phyloP scores from a whole-genome alignment of 2,329 filamentous ascomycete species.

The Trichophaea hybrida region DNA sequence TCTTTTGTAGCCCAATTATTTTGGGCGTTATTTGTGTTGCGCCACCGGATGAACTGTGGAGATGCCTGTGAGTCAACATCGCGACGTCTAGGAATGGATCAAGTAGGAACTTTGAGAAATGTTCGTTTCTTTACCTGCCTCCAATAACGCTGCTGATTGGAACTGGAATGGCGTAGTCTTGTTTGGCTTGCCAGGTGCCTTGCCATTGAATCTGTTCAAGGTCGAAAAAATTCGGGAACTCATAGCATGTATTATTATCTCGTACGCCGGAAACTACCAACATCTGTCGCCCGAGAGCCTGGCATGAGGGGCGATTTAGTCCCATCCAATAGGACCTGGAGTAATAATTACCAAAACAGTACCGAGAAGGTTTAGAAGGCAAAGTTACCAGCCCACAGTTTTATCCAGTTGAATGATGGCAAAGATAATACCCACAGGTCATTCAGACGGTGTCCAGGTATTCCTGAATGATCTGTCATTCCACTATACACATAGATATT shows the following conservation, averaged over 20 bases:
- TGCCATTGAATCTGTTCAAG: neutral
- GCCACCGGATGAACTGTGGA: neutral
- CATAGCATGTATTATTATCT: neutral
- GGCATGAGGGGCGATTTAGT: neutral
- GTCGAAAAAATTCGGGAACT: neutral
- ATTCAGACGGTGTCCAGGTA: slow-evolving; percentile 33
- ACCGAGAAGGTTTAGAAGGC: neutral
- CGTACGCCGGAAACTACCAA: neutral
- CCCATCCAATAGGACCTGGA: neutral
- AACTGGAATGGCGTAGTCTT: neutral
- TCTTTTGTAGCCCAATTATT: neutral
- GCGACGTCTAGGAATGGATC: neutral
- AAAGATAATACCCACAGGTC: slow-evolving; percentile 62
- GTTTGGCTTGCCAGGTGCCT: neutral
- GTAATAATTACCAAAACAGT: neutral
- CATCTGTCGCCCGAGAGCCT: neutral
- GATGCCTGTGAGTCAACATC: neutral
- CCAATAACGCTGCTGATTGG: neutral
- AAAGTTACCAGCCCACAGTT: slow-evolving; percentile 37
- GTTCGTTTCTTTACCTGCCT: neutral
- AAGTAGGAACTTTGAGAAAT: neutral
- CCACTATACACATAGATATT: slow-evolving; percentile 67
- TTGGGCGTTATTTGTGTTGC: neutral
- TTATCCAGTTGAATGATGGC: slow-evolving; percentile 67
- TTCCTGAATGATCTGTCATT: slow-evolving; percentile 46